Evolutionary conservation across 306 rosid genomes (phyloP).

Genomic region (Pachyrhizus erosus): DNA sequence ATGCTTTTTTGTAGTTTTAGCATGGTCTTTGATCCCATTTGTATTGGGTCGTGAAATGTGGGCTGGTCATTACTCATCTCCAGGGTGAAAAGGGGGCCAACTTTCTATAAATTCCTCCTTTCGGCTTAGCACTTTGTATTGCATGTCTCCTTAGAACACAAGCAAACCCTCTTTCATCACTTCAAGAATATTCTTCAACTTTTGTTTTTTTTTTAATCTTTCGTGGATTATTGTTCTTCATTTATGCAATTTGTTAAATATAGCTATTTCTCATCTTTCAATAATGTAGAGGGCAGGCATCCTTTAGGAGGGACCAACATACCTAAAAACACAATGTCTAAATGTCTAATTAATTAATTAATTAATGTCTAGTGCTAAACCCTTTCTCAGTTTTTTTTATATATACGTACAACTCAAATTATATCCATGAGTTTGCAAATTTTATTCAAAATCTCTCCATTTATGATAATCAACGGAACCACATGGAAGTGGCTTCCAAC

Average conservation of each 20-base stretch:
- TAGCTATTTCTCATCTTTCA: conserved; percentile 4
- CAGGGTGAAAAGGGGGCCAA: conserved; percentile 72
- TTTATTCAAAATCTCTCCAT: neutral
- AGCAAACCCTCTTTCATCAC: conserved; percentile 47
- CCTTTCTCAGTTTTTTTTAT: neutral
- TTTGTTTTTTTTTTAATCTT: neutral
- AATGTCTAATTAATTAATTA: neutral
- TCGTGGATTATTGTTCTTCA: neutral
- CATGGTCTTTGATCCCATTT: conserved; percentile 28
- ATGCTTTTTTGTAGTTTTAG: neutral
- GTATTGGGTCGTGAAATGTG: conserved; percentile 46
- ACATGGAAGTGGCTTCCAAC: neutral
- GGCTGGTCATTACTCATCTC: conserved; percentile 58
- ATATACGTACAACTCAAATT: neutral
- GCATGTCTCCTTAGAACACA: conserved; percentile 70
- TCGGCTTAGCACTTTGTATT: conserved; percentile 64
- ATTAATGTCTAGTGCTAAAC: neutral
- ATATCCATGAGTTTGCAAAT: neutral
- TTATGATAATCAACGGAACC: too few species aligned
- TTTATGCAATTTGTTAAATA: neutral
- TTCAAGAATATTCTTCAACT: conserved; percentile 48
- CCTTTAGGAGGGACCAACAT: conserved; percentile 40
- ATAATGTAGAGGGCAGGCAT: conserved; percentile 18
- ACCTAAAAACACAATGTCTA: neutral
- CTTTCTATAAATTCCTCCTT: conserved; percentile 73